These are phyloP conservation scores for Pythium periplocum DNA, from an alignment of 352 stramenopile genomes.

Conservation along the genomic window DNA sequence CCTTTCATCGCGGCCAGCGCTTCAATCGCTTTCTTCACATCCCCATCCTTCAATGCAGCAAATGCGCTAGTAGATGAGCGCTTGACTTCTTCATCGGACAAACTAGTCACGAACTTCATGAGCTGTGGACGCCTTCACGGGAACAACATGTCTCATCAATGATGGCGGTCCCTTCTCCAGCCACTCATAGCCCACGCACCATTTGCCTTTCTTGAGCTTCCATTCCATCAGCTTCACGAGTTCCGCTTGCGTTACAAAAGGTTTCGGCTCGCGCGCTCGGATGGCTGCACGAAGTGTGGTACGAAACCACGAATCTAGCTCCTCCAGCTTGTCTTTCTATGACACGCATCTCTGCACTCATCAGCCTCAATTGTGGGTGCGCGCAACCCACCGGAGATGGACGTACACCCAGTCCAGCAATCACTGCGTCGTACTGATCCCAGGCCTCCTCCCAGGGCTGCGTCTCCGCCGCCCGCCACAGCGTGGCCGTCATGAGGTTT, in stretches of 20 bases:
- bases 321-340: constrained; percentile 56
- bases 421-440: constrained; percentile 31
- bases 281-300: constrained; percentile 32
- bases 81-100: constrained; percentile 42
- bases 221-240: constrained; percentile 69
- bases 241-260: constrained; percentile 49
- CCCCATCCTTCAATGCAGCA: constrained; percentile 27
- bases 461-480: constrained; percentile 11
- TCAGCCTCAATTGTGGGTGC: too few species aligned
- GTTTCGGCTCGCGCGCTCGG: constrained; percentile 34
- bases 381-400: too few species aligned
- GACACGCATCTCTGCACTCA: constrained; percentile 3
- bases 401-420: constrained; percentile 33
- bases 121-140: constrained; percentile 51
- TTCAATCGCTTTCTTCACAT: constrained; percentile 38
- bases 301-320: constrained; percentile 60
- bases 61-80: constrained; percentile 40
- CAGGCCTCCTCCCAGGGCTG: constrained; percentile 31
- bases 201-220: constrained; percentile 86
- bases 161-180: background rate
- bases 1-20: constrained; percentile 62
- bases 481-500: background rate
- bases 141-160: too few species aligned
- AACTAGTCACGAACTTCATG: constrained; percentile 59
- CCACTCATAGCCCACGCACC: constrained; percentile 23